Evolutionary conservation across 352 stramenopile species (phyloP), one percentile per base, ranked within the genome.

Genomic region (Globisporangium radiosum): DNA sequence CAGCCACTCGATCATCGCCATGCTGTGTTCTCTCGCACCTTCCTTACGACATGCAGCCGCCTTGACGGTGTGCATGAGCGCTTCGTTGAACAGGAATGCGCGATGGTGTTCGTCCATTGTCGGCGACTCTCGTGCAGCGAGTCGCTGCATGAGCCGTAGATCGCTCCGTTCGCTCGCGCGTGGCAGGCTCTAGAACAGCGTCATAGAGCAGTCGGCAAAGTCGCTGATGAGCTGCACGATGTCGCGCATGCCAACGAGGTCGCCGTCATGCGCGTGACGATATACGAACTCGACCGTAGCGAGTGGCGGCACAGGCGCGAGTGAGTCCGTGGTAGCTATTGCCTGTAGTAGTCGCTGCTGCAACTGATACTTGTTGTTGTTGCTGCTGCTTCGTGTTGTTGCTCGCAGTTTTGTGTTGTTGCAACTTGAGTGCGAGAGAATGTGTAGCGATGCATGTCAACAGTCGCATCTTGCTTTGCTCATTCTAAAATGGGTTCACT

Each of bases 201-300:
- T 37, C 15, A 7, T 10, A 4, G 55, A 15, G 45, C 14, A 54
- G 55, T 60, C 45, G n/a, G 10, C n/a, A 38, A 60, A 54, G 55
- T 60, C 55, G n/a, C 55, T 60, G 55, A 60, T 60, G 55, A 60
- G 45, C 36, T 60, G 25, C 10, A 54, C 45, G 14, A 19, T 19
- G 10, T 60, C 45, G 44, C 36, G 36, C 3, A 60, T 5, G 0
- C 45, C 55, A 5, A 25, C 5, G 8, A 60, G 13, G 7, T 61
- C 56, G 6, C 17, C 0, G 17, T 45, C 47, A 47, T 19, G 15
- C 38, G 48, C 19, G 38, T 55, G 14, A 17, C 56, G 47, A 40
- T 37, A 60, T 7, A 60, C 56, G 38, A 55, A 5, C 13, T 55
- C 47, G 36, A 25, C 38, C 8, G 47, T 11, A 11, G 15, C 19